Base-by-base conservation (phyloP, 106 monocot species). In the Vanilla planifolia region DNA sequence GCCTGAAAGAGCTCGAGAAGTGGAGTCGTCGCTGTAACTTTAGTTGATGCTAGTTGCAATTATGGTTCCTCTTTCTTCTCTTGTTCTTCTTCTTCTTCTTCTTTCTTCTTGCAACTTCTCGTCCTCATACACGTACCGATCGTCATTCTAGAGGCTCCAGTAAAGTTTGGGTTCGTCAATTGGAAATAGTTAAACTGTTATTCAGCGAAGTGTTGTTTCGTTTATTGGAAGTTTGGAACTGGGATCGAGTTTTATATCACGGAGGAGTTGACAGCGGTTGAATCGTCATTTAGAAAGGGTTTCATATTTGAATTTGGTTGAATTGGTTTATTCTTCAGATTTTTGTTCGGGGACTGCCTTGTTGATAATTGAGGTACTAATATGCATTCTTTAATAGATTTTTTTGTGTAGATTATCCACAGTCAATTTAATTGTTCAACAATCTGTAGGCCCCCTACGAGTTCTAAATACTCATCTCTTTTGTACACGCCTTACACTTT, bases 1-100 rank as follows among this genome's bases (percentile, higher is more conserved):
- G 71, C 48, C 71, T 77, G 67, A 79, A 79, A 72, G 55, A 79
- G 57, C 62, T 79, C 57, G 67, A 73, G 63, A 79, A 73, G 58
- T 79, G 78, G 78, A 67, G 48, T 64, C 68, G 73, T 24, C 78
- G 73, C 64, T 68, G 78, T 68, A 68, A 63, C 46, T 37, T 69
- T 40, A 67, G 46, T 55, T 64, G 66, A 66, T 53, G 61, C 7
- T 29, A 28, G 26, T 15, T 48, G 48, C 48, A 25, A 25, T n/a
- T 48, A 24, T 8, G 48, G 5, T 48, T 24, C n/a, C n/a, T n/a
- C n/a, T n/a, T n/a, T n/a, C n/a, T n/a, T n/a, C 11, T 6, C 23
- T 48, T 10, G 48, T 48, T 48, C 24, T 1, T 48, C 23, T 48
- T 48, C 24, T 13, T 25, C 10, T 10, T 48, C 48, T 23, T 48